These are phyloP conservation scores for Fusarium neocosmosporiellum DNA, from an alignment of 2,329 filamentous ascomycete genomes.

Conservation along the genomic window DNA sequence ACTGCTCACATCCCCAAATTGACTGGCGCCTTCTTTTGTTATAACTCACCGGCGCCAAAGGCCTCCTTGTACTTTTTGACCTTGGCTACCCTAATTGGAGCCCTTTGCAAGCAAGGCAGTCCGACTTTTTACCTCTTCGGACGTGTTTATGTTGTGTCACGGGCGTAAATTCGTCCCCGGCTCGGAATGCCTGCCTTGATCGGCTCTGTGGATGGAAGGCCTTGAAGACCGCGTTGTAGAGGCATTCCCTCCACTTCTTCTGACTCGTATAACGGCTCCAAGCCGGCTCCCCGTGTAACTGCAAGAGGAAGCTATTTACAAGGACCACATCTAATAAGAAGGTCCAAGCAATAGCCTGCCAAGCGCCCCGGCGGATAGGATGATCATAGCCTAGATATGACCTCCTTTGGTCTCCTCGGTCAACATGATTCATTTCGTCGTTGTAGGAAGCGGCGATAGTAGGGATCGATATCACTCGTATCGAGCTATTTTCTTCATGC, in stretches of 20 bases:
- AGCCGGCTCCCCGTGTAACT: no score
- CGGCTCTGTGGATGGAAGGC: not conserved
- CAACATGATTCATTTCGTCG: slow-evolving; percentile 6
- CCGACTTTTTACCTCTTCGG: slow-evolving; percentile 6
- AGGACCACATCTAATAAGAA: no score
- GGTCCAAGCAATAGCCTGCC: no score
- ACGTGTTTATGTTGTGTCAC: slow-evolving; percentile 13
- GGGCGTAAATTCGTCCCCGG: not conserved
- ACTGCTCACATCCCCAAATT: no score
- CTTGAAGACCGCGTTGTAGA: slow-evolving; percentile 6
- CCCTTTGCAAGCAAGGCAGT: slow-evolving; percentile 11
- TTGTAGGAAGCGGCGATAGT: slow-evolving; percentile 3
- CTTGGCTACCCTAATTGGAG: not conserved
- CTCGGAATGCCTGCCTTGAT: not conserved
- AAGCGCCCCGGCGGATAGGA: no score
- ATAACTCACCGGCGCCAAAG: no score
- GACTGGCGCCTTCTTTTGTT: no score
- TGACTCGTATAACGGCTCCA: not conserved
- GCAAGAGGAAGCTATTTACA: no score
- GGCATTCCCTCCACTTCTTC: not conserved
- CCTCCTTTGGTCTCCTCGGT: not conserved
- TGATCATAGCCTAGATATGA: not conserved
- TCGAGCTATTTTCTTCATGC: no score
- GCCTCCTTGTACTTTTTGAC: not conserved
- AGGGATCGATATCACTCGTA: not conserved